phyloP scores from a whole-genome alignment of 148 eudicot genomes.

The Tetragonia tetragonoides region DNA sequence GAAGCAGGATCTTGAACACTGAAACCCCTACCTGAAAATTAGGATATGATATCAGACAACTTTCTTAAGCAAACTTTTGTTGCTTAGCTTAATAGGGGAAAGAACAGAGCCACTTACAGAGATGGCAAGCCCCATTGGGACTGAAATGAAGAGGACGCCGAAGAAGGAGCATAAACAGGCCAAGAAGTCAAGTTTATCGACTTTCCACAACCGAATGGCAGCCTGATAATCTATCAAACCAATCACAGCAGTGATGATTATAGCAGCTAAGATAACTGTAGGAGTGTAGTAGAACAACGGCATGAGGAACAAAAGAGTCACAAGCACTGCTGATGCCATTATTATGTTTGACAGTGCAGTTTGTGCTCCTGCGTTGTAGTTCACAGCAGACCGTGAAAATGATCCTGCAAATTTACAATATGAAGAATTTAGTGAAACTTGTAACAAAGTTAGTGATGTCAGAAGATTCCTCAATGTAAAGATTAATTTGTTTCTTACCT shows the following conservation, averaged over 20 bases:
- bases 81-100: neutral
- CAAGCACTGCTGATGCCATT: conserved; percentile 78
- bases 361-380: conserved; percentile 86
- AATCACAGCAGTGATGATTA: conserved; percentile 84
- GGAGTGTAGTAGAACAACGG: conserved; percentile 83
- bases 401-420: conserved; percentile 49
- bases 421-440: neutral
- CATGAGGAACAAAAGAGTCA: conserved; percentile 84
- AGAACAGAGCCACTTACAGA: conserved; percentile 54
- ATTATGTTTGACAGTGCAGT: conserved; percentile 80
- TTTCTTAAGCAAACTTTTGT: neutral
- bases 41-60: neutral
- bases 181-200: conserved; percentile 82
- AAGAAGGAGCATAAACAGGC: conserved; percentile 75
- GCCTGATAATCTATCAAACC: conserved; percentile 80
- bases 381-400: conserved; percentile 93
- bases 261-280: conserved; percentile 71
- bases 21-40: conserved; percentile 77
- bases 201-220: conserved; percentile 69
- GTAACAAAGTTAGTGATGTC: neutral
- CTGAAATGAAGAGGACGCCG: conserved; percentile 90
- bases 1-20: conserved; percentile 80
- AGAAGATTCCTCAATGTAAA: too few relatives aligned
- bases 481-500: conserved; percentile 34
- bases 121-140: conserved; percentile 80